Evolutionary conservation across 495 filamentous ascomycete species (phyloP), one percentile per base, ranked within the genome.

Genomic region (Aspergillus taichungensis): DNA sequence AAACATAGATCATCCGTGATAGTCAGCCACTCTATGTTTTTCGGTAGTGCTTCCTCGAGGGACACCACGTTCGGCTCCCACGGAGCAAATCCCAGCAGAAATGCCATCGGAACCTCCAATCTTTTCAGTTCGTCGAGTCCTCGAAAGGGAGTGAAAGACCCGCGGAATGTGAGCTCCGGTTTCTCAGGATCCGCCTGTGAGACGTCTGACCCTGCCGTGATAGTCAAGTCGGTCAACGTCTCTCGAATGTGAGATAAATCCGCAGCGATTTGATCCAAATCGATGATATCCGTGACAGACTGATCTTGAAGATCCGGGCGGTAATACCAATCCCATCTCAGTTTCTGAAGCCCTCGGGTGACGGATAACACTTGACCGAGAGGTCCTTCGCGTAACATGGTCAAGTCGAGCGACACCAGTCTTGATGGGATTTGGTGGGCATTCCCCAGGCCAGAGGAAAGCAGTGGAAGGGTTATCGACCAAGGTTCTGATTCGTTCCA

Each of bases 401-500:
- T 37, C 43, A 45, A 45, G 34, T 45, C 43, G 34, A 45, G 43
- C 32, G 43, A 37, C 31, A 11, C 36, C 6, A 45, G 43, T 37
- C 33, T 37, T 10, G 9, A 36, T 45, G 43, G 43, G 43, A 45
- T 45, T 45, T 45, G 33, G 43, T 30, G 24, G 34, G 31, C 7
- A 4, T 30, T 37, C 37, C 18, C 34, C 43, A 2, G 43, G 24
- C 43, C 43, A 45, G 5, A 13, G 27, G 8, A 45, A 45, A n/a
- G 43, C 4, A 24, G 18, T 28, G 10, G n/a, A 13, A 10, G 43
- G 43, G 10, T 29, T 45, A 28, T 45, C 43, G 33, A 45, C 13
- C 8, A 28, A 36, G 13, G 12, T 39, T n/a, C 41, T 47, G 13
- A 57, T 11, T 27, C 29, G 41, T 42, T 45, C 32, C 34, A 57